Evolutionary conservation across 305 asterid species (phyloP), one percentile per base, ranked within the genome.

Genomic region (Plantago coronopus): DNA sequence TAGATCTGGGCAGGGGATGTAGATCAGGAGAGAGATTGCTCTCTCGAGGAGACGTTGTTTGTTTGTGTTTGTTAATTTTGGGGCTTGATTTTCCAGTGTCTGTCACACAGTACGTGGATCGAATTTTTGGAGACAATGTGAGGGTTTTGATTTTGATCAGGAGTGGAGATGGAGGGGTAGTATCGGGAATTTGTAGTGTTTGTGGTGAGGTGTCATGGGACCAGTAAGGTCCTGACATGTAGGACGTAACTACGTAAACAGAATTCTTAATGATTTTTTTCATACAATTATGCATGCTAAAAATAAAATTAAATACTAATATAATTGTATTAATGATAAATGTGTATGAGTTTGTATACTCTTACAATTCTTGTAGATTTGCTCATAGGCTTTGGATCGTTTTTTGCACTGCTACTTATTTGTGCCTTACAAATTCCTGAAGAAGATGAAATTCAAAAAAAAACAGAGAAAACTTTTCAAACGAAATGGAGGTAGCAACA

Each of bases 401-500:
- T 63, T 21, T 19, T 63, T 5, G 13, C 67, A 11, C 29, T 66
- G 14, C 43, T 20, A 0, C 16, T 43, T 15, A 54, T 72, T 65
- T 50, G 47, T 25, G 62, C 11, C 56, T 55, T 68, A 68, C 67
- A 74, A 74, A 59, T 21, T 42, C 10, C 47, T 67, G 21, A 68
- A 68, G 63, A 74, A 58, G 65, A 66, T 66, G 63, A 71, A 67
- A 31, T 16, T 23, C 3, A 68, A 59, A 14, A n/a, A 68, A 62
- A 58, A 22, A 19, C 8, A 71, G 54, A 29, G 56, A 65, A 61
- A 14, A 1, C 4, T 42, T 31, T 73, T 72, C 64, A 73, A 73
- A 23, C 21, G 81, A 40, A 79, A 79, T 50, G 84, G 81, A 0
- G 81, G 81, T 7, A 67, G 54, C 79, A 79, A 19, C 81, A 78